phyloP scores from a whole-genome alignment of 1,284 basidiomycete species.

The Volvariella surrecta region DNA sequence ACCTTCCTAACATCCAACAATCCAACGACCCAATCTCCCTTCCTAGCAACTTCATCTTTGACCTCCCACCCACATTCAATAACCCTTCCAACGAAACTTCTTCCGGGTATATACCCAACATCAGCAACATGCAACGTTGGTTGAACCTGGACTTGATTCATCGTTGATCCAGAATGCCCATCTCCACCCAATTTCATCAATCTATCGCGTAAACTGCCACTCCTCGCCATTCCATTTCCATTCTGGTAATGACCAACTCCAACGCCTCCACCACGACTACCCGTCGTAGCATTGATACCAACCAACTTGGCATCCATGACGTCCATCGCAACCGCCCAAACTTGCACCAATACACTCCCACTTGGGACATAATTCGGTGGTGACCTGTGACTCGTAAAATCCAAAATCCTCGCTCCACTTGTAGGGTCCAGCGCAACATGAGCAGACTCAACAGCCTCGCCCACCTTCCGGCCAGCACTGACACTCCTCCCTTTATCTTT shows the following conservation, averaged over 20 bases:
- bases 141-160: not conserved
- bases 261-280: constrained; percentile 7
- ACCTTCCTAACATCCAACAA: constrained; percentile 74
- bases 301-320: constrained; percentile 56
- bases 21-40: constrained; percentile 81
- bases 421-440: too few relatives aligned
- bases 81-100: constrained; percentile 76
- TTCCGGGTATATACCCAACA: constrained; percentile 71
- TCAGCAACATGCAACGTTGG: constrained; percentile 18
- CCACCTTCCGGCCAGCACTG: constrained; percentile 7
- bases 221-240: constrained; percentile 12
- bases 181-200: constrained; percentile 11
- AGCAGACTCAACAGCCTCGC: too few relatives aligned
- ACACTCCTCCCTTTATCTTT: constrained; percentile 6
- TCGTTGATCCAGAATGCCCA: not conserved
- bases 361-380: constrained; percentile 67
- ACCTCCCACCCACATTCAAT: constrained; percentile 79
- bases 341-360: constrained; percentile 69
- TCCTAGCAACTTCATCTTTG: constrained; percentile 47
- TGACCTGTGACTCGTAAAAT: constrained; percentile 43
- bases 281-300: constrained; percentile 30
- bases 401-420: constrained; percentile 16
- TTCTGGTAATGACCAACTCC: not conserved
- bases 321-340: constrained; percentile 80
- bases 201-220: constrained; percentile 15